Conservation (phyloP, 345 rosid species). For the Hypericum androsaemum region DNA sequence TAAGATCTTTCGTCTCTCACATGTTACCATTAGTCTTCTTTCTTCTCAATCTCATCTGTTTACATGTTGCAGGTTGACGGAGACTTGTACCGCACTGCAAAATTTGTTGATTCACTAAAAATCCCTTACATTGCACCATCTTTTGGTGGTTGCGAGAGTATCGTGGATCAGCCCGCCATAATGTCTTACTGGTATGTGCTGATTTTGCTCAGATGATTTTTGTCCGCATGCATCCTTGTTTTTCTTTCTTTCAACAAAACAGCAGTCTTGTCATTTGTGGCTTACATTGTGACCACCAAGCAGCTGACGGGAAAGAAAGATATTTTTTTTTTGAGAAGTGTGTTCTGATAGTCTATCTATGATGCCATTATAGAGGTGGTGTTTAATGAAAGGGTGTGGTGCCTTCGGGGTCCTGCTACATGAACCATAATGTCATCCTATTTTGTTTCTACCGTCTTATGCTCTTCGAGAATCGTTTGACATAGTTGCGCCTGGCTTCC, state of each 20-base stretch:
- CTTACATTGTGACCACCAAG: too few relatives aligned
- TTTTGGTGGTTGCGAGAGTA: constrained; percentile 96
- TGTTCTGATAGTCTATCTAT: too few relatives aligned
- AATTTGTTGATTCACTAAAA: constrained; percentile 76
- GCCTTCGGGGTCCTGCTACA: too few relatives aligned
- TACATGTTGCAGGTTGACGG: constrained; percentile 55
- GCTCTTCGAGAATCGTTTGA: too few relatives aligned
- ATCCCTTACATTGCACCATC: constrained; percentile 98
- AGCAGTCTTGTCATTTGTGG: too few relatives aligned
- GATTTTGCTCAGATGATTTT: background rate
- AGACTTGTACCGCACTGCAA: constrained; percentile 55
- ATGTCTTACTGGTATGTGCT: constrained; percentile 87
- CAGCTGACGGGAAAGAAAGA: too few relatives aligned
- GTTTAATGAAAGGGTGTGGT: too few relatives aligned
- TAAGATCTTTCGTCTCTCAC: background rate
- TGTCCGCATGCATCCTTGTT: background rate
- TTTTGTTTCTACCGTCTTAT: too few relatives aligned
- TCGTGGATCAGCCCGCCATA: constrained; percentile 95
- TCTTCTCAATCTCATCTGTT: constrained; percentile 2
- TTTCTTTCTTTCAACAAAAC: background rate
- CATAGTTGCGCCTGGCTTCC: background rate
- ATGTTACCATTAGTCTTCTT: background rate
- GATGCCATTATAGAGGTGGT: too few relatives aligned
- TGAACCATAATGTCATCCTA: too few relatives aligned
- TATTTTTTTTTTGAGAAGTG: too few relatives aligned